Percentiles rank a stretch among this genome's conserved stretches.
Conservation (phyloP, 1,284 basidiomycete species). For the Microbotryum violaceum region DNA sequence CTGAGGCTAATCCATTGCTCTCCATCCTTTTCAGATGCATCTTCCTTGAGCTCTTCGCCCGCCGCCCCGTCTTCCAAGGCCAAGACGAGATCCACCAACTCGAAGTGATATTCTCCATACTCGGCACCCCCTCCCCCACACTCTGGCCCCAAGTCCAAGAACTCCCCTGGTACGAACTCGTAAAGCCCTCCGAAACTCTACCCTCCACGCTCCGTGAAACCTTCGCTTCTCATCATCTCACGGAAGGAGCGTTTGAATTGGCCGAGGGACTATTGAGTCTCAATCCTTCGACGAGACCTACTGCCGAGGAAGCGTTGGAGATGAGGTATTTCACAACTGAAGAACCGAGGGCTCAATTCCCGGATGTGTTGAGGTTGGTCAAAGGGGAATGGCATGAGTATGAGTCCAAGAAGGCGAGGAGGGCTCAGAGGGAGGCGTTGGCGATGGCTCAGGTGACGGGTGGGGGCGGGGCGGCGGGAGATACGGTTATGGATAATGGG, state of each 20-base stretch:
- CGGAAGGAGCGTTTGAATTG: slow-evolving; percentile 58
- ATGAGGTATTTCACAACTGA: slow-evolving; percentile 76
- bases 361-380: slow-evolving; percentile 69
- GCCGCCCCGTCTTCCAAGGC: slow-evolving; percentile 91
- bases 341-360: slow-evolving; percentile 62
- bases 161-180: slow-evolving; percentile 97
- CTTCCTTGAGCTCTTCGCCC: slow-evolving; percentile 93
- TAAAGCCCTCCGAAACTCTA: slow-evolving; percentile 70
- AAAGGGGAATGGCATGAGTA: slow-evolving; percentile 93
- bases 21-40: slow-evolving; percentile 63
- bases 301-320: slow-evolving; percentile 70
- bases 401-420: slow-evolving; percentile 66
- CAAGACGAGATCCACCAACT: slow-evolving; percentile 96
- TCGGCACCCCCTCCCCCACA: slow-evolving; percentile 78
- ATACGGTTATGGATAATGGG: too few species aligned
- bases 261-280: slow-evolving; percentile 75
- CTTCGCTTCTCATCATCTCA: slow-evolving; percentile 46
- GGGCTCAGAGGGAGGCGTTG: slow-evolving; percentile 15
- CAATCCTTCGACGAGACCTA: slow-evolving; percentile 69
- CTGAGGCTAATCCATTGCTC: too few species aligned
- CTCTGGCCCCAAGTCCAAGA: slow-evolving; percentile 75
- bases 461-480: too few species aligned
- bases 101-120: slow-evolving; percentile 78
- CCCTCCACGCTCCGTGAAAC: slow-evolving; percentile 65
- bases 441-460: too few species aligned